Conservation (phyloP, 768 basidiomycete genomes). For the Collybiopsis confluens region DNA sequence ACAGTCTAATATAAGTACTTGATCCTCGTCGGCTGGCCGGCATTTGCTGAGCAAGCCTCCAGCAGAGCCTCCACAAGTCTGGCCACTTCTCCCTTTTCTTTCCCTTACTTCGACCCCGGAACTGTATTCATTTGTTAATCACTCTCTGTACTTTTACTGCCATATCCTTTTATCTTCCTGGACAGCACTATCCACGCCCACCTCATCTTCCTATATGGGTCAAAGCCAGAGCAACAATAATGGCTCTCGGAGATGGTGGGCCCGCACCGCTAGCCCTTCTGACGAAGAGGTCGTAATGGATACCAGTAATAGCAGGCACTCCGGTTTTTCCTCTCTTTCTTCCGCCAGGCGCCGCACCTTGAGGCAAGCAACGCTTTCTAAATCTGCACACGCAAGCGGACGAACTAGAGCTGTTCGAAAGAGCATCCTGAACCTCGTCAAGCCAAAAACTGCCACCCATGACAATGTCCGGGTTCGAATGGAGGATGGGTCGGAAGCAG, state of each 20-base stretch:
- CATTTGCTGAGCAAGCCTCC: no score
- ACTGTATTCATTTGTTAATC: no score
- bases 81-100: no score
- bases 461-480: neutral
- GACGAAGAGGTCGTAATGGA: neutral
- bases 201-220: neutral
- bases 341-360: no score
- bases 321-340: neutral
- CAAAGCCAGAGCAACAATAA: neutral
- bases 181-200: no score
- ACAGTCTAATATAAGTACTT: no score
- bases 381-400: neutral
- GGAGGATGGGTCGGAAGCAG: neutral
- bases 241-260: neutral
- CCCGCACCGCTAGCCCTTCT: no score
- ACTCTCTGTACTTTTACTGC: neutral
- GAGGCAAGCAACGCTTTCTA: neutral
- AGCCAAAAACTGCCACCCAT: constrained; percentile 12
- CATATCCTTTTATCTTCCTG: neutral
- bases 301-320: neutral
- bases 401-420: constrained; percentile 22
- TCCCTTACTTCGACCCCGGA: no score
- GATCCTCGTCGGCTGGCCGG: no score
- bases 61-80: no score
- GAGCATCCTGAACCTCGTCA: constrained; percentile 28